phyloP scores from a whole-genome alignment of 106 monocot species.

The Apostasia ramifera region DNA sequence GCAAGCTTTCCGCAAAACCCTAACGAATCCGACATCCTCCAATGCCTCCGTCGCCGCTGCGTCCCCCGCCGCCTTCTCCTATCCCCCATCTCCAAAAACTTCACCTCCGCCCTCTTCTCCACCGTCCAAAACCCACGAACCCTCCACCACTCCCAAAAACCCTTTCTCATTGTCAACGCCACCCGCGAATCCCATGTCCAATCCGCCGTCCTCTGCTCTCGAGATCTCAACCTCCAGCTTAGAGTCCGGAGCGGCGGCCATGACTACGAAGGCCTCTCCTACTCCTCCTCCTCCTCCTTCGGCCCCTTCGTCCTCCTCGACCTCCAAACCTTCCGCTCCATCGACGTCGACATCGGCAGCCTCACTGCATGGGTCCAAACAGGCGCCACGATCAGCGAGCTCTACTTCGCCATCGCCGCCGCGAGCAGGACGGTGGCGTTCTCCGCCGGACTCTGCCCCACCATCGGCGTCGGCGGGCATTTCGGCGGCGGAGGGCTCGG shows the following conservation, averaged over 20 bases:
- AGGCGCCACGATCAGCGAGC: slow-evolving; percentile 43
- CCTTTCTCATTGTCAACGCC: too few relatives aligned
- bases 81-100: too few relatives aligned
- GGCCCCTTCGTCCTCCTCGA: slow-evolving; percentile 18
- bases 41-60: neutral
- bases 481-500: slow-evolving; percentile 33
- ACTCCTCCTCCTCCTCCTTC: slow-evolving; percentile 4
- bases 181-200: too few relatives aligned
- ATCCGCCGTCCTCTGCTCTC: too few relatives aligned
- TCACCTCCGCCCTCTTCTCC: too few relatives aligned
- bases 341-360: slow-evolving; percentile 16
- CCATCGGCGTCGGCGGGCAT: slow-evolving; percentile 31
- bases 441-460: slow-evolving; percentile 32
- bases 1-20: too few relatives aligned
- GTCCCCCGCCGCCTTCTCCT: too few relatives aligned
- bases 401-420: slow-evolving; percentile 22
- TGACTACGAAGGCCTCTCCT: slow-evolving; percentile 12
- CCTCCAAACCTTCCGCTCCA: slow-evolving; percentile 19
- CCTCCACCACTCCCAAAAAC: too few relatives aligned
- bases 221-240: too few relatives aligned
- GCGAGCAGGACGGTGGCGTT: slow-evolving; percentile 15
- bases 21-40: neutral
- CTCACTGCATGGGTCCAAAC: slow-evolving; percentile 45
- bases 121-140: too few relatives aligned
- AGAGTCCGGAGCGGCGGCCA: too few relatives aligned